Evolutionary conservation across 139 green algal species (phyloP), one percentile per base, ranked within the genome.

Genomic region (Mesotaenium endlicherianum): DNA sequence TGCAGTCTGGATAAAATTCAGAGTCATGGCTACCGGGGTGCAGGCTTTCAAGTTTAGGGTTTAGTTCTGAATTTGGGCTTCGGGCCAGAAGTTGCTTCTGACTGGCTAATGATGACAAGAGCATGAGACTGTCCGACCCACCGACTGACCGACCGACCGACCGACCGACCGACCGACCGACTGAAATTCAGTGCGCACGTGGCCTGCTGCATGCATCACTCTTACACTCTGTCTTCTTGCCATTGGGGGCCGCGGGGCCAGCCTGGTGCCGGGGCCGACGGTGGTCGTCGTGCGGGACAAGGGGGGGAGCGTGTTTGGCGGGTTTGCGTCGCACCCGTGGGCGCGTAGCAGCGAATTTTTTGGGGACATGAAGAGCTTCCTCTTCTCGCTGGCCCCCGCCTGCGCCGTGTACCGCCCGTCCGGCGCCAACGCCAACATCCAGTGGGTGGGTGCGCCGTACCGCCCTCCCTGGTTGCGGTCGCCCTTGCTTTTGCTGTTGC

Each of bases 391-490:
- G 16, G 34, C 43, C 3, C 83, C 83, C 20, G 42, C 8, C 2
- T 40, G 34, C 36, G 41, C 26, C 39, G 43, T 82, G 3, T 84
- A 79, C 50, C 55, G 45, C 2, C 16, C 83, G 20, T 47, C 75
- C 3, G 83, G 74, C 5, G 60, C 38, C 68, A 88, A 82, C 75
- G 41, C 26, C 16, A 88, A 84, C 74, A 40, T 87, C 38, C 82
- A 78, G 20, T 87, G 82, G 71, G 78, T 83, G 75, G 5, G 34
- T 53, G 30, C 67, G 5, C 67, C 47, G 47, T 11, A 8, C 47
- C 11, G 34, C 69, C 36, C 45, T 53, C 30, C 17, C n/a, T 53
- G 34, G 14, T 47, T 77, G 20, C 42, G 34, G 8, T 77, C 31
- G 44, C 38, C 38, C 6, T 74, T 74, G 38, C 60, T 43, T 8